Evolutionary conservation across 2,329 filamentous ascomycete genomes (phyloP).

Genomic region (Ceratocystis lukuohia): DNA sequence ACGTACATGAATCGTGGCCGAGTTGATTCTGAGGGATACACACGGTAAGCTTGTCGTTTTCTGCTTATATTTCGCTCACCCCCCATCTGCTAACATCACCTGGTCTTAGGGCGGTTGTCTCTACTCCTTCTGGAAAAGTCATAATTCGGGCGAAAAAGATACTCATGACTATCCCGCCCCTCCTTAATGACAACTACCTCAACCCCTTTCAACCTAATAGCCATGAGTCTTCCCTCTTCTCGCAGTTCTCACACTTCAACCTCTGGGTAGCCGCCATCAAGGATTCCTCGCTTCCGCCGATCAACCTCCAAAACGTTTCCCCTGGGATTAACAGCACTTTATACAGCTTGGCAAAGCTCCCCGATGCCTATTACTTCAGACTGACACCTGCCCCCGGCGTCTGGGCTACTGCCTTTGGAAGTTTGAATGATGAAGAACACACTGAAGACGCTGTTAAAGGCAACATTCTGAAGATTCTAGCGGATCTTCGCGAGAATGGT

Average conservation of each 20-base stretch:
- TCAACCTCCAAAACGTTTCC: conserved; percentile 9
- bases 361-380: conserved; percentile 7
- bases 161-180: conserved; percentile 64
- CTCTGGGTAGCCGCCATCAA: conserved; percentile 5
- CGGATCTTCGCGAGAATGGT: conserved; percentile 14
- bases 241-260: conserved; percentile 11
- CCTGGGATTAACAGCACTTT: conserved; percentile 17
- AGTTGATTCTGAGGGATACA: conserved; percentile 59
- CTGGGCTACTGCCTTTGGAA: conserved; percentile 16
- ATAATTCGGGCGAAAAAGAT: conserved; percentile 64
- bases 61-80: conserved; percentile 48
- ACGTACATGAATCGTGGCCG: conserved; percentile 88
- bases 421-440: conserved; percentile 17
- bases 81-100: conserved; percentile 69
- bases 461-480: conserved; percentile 17
- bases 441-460: conserved; percentile 19
- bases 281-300: background rate
- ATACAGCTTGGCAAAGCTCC: conserved; percentile 10
- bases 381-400: background rate
- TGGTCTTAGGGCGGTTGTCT: conserved; percentile 63
- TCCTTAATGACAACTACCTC: conserved; percentile 41
- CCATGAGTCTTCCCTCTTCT: conserved; percentile 15
- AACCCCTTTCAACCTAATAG: conserved; percentile 22
- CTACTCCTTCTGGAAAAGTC: conserved; percentile 52
- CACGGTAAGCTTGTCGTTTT: conserved; percentile 53